phyloP scores from a whole-genome alignment of 106 monocot species.

The Acorus calamus region DNA sequence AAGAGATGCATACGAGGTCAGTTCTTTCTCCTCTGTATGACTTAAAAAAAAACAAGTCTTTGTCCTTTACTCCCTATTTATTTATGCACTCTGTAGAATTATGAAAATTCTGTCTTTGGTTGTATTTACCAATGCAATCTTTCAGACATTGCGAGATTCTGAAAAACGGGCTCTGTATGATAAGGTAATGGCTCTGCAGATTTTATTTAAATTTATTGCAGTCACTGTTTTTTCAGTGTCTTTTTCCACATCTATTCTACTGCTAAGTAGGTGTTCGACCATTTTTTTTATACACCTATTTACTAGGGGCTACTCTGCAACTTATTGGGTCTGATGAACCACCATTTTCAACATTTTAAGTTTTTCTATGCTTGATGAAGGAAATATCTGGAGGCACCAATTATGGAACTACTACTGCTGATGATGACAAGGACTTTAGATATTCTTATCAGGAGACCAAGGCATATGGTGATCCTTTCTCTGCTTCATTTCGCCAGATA shows the following conservation, averaged over 20 bases:
- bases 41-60: background rate
- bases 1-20: constrained; percentile 92
- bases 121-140: constrained; percentile 6
- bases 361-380: constrained; percentile 7
- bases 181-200: constrained; percentile 36
- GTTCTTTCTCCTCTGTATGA: constrained; percentile 18
- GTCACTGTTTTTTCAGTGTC: background rate
- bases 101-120: too few relatives aligned
- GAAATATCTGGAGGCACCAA: constrained; percentile 31
- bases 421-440: constrained; percentile 20
- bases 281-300: background rate
- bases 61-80: too few relatives aligned
- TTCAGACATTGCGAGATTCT: constrained; percentile 73
- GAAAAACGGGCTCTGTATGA: constrained; percentile 79
- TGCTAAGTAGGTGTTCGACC: background rate
- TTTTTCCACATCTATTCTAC: background rate
- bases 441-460: constrained; percentile 6
- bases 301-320: too few relatives aligned
- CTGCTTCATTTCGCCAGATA: constrained; percentile 71
- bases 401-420: constrained; percentile 27
- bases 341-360: background rate
- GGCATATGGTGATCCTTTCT: constrained; percentile 55
- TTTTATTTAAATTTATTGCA: background rate
- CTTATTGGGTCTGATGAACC: background rate
- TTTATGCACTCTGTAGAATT: too few relatives aligned